Evolutionary conservation across 164 flowering plant genomes (phyloP).

Genomic region (Nelumbo lutea): DNA sequence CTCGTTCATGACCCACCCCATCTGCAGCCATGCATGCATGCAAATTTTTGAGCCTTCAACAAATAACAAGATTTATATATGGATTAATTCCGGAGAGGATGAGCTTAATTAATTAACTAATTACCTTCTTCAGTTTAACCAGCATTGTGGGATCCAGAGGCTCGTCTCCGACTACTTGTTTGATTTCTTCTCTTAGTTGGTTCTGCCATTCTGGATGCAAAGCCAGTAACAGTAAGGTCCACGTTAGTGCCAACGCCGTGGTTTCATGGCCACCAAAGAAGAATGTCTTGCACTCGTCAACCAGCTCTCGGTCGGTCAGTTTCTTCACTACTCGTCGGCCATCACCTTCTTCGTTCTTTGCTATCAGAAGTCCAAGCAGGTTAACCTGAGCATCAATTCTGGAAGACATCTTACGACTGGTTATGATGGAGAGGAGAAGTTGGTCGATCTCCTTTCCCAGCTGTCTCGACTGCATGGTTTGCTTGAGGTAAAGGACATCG

Average conservation of each 20-base stretch:
- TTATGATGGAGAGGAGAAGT: slow-evolving; percentile 49
- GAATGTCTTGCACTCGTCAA: slow-evolving; percentile 95
- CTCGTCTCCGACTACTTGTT: slow-evolving; percentile 47
- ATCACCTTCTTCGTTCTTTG: slow-evolving; percentile 15
- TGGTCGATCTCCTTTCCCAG: slow-evolving; percentile 74
- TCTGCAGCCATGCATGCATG: slow-evolving; percentile 33
- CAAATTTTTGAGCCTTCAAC: not conserved
- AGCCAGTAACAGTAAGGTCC: slow-evolving; percentile 71
- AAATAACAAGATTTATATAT: not conserved
- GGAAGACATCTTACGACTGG: slow-evolving; percentile 18
- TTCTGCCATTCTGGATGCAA: slow-evolving; percentile 65
- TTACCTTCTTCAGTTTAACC: slow-evolving; percentile 68
- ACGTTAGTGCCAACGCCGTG: slow-evolving; percentile 69
- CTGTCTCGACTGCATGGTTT: slow-evolving; percentile 38
- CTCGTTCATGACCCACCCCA: slow-evolving; percentile 92
- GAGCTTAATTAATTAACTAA: not conserved
- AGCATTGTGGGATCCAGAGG: slow-evolving; percentile 50
- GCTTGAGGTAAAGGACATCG: slow-evolving; percentile 35
- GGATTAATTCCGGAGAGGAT: no score
- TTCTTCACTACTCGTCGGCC: slow-evolving; percentile 22
- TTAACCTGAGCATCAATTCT: slow-evolving; percentile 23
- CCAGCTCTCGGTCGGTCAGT: slow-evolving; percentile 47
- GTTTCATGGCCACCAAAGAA: slow-evolving; percentile 92
- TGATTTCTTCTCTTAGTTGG: slow-evolving; percentile 66
- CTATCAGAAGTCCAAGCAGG: slow-evolving; percentile 53